phyloP scores from a whole-genome alignment of 2,329 filamentous ascomycete genomes.

The Dendryphion nanum region DNA sequence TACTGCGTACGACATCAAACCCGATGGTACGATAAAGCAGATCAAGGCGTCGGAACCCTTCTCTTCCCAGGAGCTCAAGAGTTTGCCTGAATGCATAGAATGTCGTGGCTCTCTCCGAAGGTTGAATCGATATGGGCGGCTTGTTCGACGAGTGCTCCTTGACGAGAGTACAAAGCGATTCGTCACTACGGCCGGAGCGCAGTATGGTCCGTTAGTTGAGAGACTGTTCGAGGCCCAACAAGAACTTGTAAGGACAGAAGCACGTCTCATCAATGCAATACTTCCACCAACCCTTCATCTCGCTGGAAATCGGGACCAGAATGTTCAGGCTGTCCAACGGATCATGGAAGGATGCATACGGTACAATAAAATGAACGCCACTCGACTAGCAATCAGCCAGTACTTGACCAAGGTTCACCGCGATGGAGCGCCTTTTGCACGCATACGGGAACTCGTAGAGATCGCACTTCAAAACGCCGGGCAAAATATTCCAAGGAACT shows the following conservation, averaged over 20 bases:
- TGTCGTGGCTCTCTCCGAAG: conserved; percentile 61
- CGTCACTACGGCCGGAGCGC: conserved; percentile 52
- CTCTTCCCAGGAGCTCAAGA: conserved; percentile 46
- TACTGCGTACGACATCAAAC: conserved; percentile 48
- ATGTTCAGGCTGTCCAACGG: conserved; percentile 8
- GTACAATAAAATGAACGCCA: conserved; percentile 9
- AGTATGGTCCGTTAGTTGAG: conserved; percentile 43
- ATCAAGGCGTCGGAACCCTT: conserved; percentile 47
- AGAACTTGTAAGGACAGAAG: conserved; percentile 4
- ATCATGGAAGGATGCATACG: conserved; percentile 6
- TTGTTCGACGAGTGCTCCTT: conserved; percentile 59
- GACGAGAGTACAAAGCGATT: conserved; percentile 66
- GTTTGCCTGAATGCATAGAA: conserved; percentile 49
- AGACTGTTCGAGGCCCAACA: conserved; percentile 22
- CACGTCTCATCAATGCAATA: not conserved
- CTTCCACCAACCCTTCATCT: conserved; percentile 8
- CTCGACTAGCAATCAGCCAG: conserved; percentile 17
- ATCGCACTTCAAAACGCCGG: conserved; percentile 37
- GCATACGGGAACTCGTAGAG: conserved; percentile 47
- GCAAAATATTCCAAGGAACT: conserved; percentile 25
- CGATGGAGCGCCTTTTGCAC: conserved; percentile 53
- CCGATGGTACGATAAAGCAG: conserved; percentile 30
- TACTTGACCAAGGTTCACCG: conserved; percentile 32
- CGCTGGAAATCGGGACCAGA: conserved; percentile 6
- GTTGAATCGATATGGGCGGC: conserved; percentile 61